phyloP scores from a whole-genome alignment of 2,329 filamentous ascomycete genomes.

The Scedosporium boydii region DNA sequence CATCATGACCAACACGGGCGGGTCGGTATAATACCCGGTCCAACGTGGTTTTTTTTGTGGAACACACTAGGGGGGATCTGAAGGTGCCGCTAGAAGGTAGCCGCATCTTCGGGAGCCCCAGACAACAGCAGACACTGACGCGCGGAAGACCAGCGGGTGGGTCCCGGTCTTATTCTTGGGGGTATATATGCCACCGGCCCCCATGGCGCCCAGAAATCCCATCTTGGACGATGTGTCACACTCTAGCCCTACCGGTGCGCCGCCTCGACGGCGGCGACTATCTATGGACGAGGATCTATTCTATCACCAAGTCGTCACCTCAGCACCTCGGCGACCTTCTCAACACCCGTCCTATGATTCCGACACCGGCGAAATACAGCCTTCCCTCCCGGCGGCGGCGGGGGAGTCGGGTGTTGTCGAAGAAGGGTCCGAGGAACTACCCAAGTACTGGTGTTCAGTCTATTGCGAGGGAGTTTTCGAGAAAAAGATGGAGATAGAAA shows the following conservation, averaged over 20 bases:
- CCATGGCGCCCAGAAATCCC: conserved; percentile 17
- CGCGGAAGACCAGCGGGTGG: background rate
- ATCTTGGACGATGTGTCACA: conserved; percentile 13
- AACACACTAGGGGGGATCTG: background rate
- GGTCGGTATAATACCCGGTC: conserved; percentile 6
- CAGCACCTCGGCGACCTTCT: conserved; percentile 30
- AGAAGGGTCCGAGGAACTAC: conserved; percentile 36
- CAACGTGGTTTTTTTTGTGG: conserved; percentile 1
- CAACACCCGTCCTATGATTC: conserved; percentile 34
- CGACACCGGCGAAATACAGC: conserved; percentile 8
- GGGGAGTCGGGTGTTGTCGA: conserved; percentile 2
- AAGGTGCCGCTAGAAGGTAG: background rate
- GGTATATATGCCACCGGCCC: conserved; percentile 8
- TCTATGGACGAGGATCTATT: conserved; percentile 47
- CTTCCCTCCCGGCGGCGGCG: background rate
- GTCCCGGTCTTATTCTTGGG: background rate
- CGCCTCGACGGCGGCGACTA: conserved; percentile 33
- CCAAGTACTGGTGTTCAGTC: conserved; percentile 48
- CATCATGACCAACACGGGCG: conserved; percentile 1
- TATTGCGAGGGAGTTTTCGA: conserved; percentile 47
- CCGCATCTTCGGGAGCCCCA: background rate
- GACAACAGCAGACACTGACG: background rate
- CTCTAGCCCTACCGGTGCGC: conserved; percentile 21
- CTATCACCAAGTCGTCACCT: conserved; percentile 42
- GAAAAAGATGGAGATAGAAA: conserved; percentile 57